A percentile compares a stretch with the other conserved stretches of the same genome.
phyloP scores from a whole-genome alignment of 2,329 filamentous ascomycete genomes.

The Albifimbria verrucaria region DNA sequence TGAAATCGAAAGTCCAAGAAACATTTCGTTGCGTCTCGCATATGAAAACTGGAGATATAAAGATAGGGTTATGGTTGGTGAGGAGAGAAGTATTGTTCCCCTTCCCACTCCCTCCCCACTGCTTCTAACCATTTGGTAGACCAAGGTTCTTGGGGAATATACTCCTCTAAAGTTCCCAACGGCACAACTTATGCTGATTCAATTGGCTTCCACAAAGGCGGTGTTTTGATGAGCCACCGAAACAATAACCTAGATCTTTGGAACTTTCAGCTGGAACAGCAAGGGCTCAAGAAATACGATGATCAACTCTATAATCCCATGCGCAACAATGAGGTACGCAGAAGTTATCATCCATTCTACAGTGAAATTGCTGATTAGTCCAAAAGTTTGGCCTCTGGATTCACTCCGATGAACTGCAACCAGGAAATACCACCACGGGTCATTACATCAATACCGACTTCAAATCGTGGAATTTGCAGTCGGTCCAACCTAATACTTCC shows the following conservation, averaged over 20 bases:
- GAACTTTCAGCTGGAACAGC: slow-evolving; percentile 7
- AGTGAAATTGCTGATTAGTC: neutral
- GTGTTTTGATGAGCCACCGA: slow-evolving; percentile 7
- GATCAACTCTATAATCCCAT: slow-evolving; percentile 6
- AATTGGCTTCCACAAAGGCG: slow-evolving; percentile 4
- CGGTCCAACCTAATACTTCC: neutral
- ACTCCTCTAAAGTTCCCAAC: slow-evolving; percentile 5
- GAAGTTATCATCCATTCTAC: too few species aligned
- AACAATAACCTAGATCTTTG: slow-evolving; percentile 6
- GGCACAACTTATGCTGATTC: slow-evolving; percentile 6
- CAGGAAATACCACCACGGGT: neutral
- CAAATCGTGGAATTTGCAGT: slow-evolving; percentile 3
- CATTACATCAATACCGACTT: slow-evolving; percentile 5
- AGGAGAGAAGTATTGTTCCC: slow-evolving; percentile 1
- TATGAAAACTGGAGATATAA: slow-evolving; percentile 6
- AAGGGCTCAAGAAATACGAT: slow-evolving; percentile 4
- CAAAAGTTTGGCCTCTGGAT: slow-evolving; percentile 3
- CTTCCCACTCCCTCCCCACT: neutral
- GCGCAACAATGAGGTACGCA: slow-evolving; percentile 5
- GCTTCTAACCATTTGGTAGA: neutral
- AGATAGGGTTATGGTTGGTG: slow-evolving; percentile 3
- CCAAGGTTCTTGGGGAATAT: slow-evolving; percentile 6
- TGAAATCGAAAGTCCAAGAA: slow-evolving; percentile 4
- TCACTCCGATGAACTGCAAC: slow-evolving; percentile 5
- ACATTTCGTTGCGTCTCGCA: neutral